A percentile compares a stretch with the other conserved stretches of the same genome.
These are phyloP conservation scores for Tetrapisispora fleetii DNA, from an alignment of 805 yeast species.

Conservation along the genomic window DNA sequence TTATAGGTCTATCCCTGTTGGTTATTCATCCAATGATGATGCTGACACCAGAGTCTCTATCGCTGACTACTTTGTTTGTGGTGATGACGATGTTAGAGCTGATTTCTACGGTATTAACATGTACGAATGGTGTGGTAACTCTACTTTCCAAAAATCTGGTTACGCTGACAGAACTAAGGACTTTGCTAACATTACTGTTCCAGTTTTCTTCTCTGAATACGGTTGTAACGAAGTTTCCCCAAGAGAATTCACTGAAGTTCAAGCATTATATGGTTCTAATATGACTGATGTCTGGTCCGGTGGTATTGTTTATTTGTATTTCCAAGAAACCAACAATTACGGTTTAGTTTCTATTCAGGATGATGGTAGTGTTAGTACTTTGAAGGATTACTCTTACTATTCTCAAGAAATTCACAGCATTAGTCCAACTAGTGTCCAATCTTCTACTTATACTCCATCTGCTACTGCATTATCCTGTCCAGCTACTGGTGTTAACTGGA, in stretches of 20 bases:
- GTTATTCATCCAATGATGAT: constrained; percentile 77
- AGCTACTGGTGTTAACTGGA: constrained; percentile 46
- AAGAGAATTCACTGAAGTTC: constrained; percentile 66
- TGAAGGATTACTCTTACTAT: constrained; percentile 55
- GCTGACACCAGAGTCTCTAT: constrained; percentile 50
- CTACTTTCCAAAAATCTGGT: constrained; percentile 52
- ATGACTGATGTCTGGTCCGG: constrained; percentile 87
- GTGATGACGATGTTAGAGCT: constrained; percentile 51
- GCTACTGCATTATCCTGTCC: constrained; percentile 53
- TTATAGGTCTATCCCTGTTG: constrained; percentile 67
- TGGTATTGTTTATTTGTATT: constrained; percentile 83
- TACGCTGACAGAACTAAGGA: constrained; percentile 54
- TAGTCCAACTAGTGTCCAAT: constrained; percentile 41
- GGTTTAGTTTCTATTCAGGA: constrained; percentile 55
- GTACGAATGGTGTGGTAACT: constrained; percentile 81
- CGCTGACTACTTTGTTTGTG: constrained; percentile 73
- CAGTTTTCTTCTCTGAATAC: constrained; percentile 72
- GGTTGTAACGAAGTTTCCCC: constrained; percentile 67
- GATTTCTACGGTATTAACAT: constrained; percentile 83
- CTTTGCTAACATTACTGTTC: constrained; percentile 56
- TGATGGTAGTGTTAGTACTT: constrained; percentile 40
- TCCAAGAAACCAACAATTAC: constrained; percentile 63
- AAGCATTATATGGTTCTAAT: constrained; percentile 47
- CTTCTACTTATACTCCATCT: constrained; percentile 32
- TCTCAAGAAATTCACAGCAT: constrained; percentile 46